Evolutionary conservation across 2,329 filamentous ascomycete genomes (phyloP), one percentile per base, ranked within the genome.

Genomic region (Colletotrichum shisoi): DNA sequence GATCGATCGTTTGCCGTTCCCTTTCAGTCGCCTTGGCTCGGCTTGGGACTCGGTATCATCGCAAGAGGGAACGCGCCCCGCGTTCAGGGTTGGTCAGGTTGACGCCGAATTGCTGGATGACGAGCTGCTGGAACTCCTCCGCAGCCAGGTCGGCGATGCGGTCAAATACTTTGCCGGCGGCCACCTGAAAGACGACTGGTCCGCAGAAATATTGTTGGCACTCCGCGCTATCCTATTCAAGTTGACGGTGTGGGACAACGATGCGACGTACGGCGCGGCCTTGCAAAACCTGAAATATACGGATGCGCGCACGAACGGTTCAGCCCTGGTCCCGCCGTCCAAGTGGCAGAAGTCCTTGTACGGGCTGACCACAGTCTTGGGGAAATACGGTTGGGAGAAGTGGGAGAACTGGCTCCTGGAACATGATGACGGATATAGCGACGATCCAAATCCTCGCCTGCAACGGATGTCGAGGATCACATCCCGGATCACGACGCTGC

Each of bases 51-150:
- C 85, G 4, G 80, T 94, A 48, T 87, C 87, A 45, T 89, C 90
- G 6, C 88, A 91, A 68, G 89, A 93, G 74, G 92, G 93, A 51
- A 94, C 91, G 27, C 84, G 88, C 17, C 94, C 95, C 5, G 90
- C 92, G 12, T 97, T 97, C 77, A 89, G 95, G 61, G 95, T 99
- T 34, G 93, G 94, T 34, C 95, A 99, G 79, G 92, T 98, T 49
- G 95, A 99, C 78, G 93, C 95, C 44, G 95, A 98, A 78, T 83
- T 99, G 57, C 85, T 99, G 19, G 95, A 99, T 77, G 93, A 97
- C 75, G 95, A 98, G 80, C 84, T 99, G 52, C 83, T 98, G 27
- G 87, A 87, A n/a, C 84, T 98, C 71, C 82, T 99, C 67, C 93
- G 91, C 75, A 87, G 86, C 6, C 94, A 99, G 79, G 92, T 95